phyloP scores from a whole-genome alignment of 345 rosid species.

The Psidium guajava region DNA sequence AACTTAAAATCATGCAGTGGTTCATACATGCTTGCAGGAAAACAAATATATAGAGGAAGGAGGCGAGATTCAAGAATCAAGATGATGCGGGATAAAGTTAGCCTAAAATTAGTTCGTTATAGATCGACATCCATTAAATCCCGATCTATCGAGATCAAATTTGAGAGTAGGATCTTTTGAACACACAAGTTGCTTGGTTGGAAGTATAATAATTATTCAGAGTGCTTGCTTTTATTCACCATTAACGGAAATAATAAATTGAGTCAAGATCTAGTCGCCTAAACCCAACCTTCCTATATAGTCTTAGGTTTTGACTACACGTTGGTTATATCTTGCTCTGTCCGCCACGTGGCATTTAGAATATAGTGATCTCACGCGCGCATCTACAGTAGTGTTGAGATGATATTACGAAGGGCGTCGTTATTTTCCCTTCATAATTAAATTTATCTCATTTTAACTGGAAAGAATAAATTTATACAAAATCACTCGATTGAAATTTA shows the following conservation, averaged over 20 bases:
- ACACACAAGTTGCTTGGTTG: neutral
- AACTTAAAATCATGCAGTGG: no score
- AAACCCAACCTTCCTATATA: no score
- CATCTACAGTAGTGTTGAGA: neutral
- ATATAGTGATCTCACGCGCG: neutral
- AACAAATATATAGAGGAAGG: no score
- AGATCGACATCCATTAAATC: neutral
- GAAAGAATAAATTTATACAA: neutral
- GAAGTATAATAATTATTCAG: neutral
- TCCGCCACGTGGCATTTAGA: neutral
- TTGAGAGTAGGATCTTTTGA: neutral
- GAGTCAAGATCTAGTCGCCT: neutral
- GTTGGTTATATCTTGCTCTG: neutral
- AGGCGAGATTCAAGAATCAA: no score
- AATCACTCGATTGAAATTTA: no score
- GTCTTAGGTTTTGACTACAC: neutral
- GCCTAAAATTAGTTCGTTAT: neutral
- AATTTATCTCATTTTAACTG: neutral
- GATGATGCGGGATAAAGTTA: neutral
- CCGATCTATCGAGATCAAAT: neutral
- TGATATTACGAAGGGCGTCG: neutral
- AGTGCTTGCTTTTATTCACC: neutral
- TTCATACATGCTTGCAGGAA: no score
- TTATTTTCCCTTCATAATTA: neutral
- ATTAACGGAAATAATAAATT: neutral